Evolutionary conservation across 495 filamentous ascomycete genomes (phyloP).

Genomic region (Penicillium subrubescens): DNA sequence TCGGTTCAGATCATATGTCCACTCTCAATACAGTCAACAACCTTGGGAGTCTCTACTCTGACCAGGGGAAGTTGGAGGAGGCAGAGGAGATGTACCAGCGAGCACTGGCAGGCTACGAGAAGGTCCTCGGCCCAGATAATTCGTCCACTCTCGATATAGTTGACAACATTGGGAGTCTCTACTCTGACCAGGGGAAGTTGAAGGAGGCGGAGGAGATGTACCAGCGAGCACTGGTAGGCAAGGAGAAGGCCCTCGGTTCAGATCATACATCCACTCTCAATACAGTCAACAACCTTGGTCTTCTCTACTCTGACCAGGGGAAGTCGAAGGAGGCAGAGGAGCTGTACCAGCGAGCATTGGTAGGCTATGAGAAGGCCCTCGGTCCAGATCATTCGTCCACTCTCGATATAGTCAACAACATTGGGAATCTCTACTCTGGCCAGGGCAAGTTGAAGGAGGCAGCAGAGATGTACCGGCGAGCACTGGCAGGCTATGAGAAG

Average conservation of each 20-base stretch:
- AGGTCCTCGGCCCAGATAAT: conserved; percentile 28
- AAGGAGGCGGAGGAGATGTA: conserved; percentile 40
- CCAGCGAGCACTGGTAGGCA: conserved; percentile 17
- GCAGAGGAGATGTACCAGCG: conserved; percentile 15
- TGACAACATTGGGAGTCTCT: conserved; percentile 33
- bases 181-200: conserved; percentile 31
- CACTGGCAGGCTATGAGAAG: conserved; percentile 8
- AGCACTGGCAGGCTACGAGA: conserved; percentile 8
- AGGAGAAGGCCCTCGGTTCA: conserved; percentile 22
- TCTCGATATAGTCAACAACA: conserved; percentile 4
- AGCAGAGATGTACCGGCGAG: conserved; percentile 14
- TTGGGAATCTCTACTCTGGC: conserved; percentile 11
- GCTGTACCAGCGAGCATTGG: conserved; percentile 15
- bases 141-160: conserved; percentile 30
- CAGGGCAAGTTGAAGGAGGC: conserved; percentile 13
- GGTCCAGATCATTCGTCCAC: conserved; percentile 12
- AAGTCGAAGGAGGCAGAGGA: conserved; percentile 9
- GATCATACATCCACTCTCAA: conserved; percentile 31
- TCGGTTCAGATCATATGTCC: conserved; percentile 28
- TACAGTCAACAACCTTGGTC: background rate
- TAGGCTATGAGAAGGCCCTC: conserved; percentile 11
- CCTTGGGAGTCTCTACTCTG: background rate
- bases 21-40: conserved; percentile 18
- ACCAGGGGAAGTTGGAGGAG: conserved; percentile 10
- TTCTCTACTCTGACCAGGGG: conserved; percentile 9